Evolutionary conservation across 495 filamentous ascomycete species (phyloP).

Genomic region (Rhizodiscina lignyota): DNA sequence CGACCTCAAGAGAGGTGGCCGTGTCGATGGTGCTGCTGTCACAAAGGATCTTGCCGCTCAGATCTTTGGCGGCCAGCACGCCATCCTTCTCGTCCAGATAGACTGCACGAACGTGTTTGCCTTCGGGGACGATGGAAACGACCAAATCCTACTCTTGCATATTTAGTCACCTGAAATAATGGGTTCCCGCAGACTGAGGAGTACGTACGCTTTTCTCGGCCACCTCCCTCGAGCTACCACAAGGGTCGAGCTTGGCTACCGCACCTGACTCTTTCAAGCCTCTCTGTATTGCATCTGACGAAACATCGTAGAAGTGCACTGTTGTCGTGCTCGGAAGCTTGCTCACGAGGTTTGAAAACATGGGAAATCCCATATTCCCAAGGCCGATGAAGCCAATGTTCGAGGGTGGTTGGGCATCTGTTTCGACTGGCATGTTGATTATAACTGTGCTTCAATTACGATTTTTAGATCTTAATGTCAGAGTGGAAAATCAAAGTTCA

Average conservation of each 20-base stretch:
- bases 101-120: background rate
- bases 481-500: no score
- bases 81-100: background rate
- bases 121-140: constrained; percentile 1
- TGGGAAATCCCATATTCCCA: constrained; percentile 31
- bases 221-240: constrained; percentile 22
- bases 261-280: constrained; percentile 18
- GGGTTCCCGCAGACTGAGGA: no score
- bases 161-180: no score
- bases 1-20: background rate
- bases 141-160: constrained; percentile 1
- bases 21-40: constrained; percentile 1
- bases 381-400: constrained; percentile 31
- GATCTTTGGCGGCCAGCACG: background rate
- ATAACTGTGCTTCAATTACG: no score
- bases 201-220: constrained; percentile 28
- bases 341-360: constrained; percentile 25
- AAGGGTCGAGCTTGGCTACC: constrained; percentile 13
- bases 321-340: constrained; percentile 20
- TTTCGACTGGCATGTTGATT: no score
- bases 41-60: background rate
- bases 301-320: constrained; percentile 27
- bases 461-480: no score
- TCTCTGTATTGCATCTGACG: constrained; percentile 16
- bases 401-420: no score